phyloP scores from a whole-genome alignment of 305 asterid genomes.

The Fraxinus sp. region DNA sequence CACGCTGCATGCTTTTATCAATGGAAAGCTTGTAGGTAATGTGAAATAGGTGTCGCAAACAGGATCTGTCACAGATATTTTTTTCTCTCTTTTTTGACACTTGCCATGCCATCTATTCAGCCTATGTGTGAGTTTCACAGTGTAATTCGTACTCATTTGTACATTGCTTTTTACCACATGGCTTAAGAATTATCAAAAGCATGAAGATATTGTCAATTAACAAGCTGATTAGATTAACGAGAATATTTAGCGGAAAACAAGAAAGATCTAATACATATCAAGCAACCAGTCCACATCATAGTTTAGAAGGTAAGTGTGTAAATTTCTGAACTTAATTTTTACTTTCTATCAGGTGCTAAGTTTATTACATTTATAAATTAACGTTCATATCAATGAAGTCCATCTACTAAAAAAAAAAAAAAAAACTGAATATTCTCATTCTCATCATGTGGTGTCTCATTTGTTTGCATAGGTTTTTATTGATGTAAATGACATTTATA shows the following conservation, averaged over 20 bases:
- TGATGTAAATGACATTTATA: not conserved
- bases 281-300: not conserved
- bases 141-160: not conserved
- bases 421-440: not conserved
- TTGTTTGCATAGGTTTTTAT: not conserved
- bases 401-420: not conserved
- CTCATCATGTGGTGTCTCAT: not conserved
- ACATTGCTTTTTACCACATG: not conserved
- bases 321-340: not conserved
- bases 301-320: not conserved
- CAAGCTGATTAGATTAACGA: not conserved
- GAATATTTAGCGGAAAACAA: not conserved
- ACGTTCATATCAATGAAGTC: not conserved
- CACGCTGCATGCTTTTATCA: conserved; percentile 58
- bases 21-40: conserved; percentile 77
- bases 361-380: not conserved
- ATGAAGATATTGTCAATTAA: not conserved
- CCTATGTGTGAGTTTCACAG: not conserved
- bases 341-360: not conserved
- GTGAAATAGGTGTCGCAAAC: conserved; percentile 8
- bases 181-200: not conserved
- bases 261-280: not conserved
- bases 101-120: not conserved
- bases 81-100: not conserved
- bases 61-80: not conserved